Evolutionary conservation across 1,284 basidiomycete genomes (phyloP).

Genomic region (Wallemia hederae): DNA sequence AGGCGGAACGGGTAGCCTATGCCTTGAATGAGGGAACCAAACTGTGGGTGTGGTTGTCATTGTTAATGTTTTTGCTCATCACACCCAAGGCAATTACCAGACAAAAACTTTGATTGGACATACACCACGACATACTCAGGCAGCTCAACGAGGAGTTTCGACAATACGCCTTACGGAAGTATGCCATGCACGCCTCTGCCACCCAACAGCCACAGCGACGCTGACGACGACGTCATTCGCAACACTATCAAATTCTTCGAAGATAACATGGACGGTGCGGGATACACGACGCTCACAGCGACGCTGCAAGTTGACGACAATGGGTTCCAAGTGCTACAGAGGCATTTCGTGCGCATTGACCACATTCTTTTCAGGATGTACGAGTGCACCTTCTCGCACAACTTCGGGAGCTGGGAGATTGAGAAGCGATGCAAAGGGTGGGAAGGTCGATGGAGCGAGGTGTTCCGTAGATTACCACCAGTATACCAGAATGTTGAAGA

Average conservation of each 20-base stretch:
- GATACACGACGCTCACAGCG: not conserved
- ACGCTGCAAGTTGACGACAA: not conserved
- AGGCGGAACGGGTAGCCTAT: not conserved
- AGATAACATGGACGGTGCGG: not conserved
- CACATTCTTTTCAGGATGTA: not conserved
- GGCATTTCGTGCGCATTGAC: not conserved
- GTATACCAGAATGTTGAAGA: not conserved
- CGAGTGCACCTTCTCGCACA: not conserved
- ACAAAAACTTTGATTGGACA: not conserved
- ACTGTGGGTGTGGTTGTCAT: not conserved
- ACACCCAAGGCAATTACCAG: not conserved
- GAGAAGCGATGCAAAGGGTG: not conserved
- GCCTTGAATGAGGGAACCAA: not conserved
- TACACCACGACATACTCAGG: not conserved
- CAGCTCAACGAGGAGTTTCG: not conserved
- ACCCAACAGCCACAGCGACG: not conserved
- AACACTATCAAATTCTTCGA: not conserved
- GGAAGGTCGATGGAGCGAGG: not conserved
- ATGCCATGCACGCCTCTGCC: not conserved
- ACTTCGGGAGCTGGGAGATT: not conserved
- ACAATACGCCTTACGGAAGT: not conserved
- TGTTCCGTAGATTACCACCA: not conserved
- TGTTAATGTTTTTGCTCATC: not conserved
- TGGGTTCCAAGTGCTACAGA: not conserved
- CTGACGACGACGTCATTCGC: not conserved